These are phyloP conservation scores for Fraxinus nigra DNA, from an alignment of 305 asterid species.

Conservation along the genomic window DNA sequence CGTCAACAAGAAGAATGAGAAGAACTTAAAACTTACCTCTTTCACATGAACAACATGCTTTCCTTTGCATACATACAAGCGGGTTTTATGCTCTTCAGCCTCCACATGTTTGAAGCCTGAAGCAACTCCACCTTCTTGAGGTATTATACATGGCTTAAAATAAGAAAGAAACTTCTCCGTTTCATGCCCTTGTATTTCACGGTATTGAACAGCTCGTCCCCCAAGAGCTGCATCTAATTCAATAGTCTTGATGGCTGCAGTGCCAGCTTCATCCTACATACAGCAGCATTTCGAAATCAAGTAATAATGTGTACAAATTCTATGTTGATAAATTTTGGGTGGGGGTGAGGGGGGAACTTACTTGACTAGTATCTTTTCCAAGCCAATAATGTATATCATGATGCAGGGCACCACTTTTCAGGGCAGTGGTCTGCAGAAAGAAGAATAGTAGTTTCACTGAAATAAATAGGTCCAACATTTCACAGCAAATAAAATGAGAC, in stretches of 20 bases:
- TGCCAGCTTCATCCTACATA: conserved; percentile 55
- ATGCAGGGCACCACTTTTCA: conserved; percentile 61
- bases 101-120: conserved; percentile 56
- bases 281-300: conserved; percentile 20
- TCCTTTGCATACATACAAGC: conserved; percentile 81
- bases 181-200: conserved; percentile 88
- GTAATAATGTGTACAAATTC: conserved; percentile 3
- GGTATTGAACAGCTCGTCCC: conserved; percentile 80
- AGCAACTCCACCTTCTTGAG: conserved; percentile 70
- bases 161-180: conserved; percentile 85
- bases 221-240: conserved; percentile 87
- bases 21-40: conserved; percentile 50
- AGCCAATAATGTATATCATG: conserved; percentile 92
- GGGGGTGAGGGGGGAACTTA: conserved; percentile 4
- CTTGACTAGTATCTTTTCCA: conserved; percentile 80
- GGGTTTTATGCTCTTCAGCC: conserved; percentile 51
- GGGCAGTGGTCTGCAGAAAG: conserved; percentile 65
- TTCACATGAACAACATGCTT: conserved; percentile 77
- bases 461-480: conserved; percentile 19
- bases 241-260: conserved; percentile 66
- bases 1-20: not conserved
- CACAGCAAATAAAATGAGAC: conserved; percentile 8
- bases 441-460: conserved; percentile 25
- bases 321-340: not conserved
- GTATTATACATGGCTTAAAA: conserved; percentile 87